Evolutionary conservation across 148 eudicot species (phyloP).

Genomic region (Gaultheria prostrata): DNA sequence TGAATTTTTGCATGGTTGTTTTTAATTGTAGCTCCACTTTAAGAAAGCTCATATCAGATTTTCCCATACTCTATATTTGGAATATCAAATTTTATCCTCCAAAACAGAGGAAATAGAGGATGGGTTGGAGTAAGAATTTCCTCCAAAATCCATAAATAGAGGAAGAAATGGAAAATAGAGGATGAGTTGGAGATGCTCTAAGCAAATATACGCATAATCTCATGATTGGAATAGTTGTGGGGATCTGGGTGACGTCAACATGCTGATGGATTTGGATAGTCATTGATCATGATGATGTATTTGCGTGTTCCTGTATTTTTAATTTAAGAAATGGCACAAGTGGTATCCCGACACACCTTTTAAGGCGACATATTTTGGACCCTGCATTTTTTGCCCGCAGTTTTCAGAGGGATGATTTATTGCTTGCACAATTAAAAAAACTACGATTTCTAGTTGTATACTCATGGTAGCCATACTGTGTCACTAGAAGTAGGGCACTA

Average conservation of each 20-base stretch:
- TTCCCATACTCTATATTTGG: background rate
- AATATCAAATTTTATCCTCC: background rate
- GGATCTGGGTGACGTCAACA: background rate
- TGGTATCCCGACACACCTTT: background rate
- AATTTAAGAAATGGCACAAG: conserved; percentile 3
- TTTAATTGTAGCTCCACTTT: background rate
- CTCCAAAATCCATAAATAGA: background rate
- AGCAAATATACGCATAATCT: background rate
- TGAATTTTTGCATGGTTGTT: background rate
- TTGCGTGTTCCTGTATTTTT: background rate
- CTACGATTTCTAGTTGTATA: background rate
- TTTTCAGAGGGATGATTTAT: background rate
- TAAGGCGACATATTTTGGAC: background rate
- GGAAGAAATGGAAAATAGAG: background rate
- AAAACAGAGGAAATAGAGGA: background rate
- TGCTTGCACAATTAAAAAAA: background rate
- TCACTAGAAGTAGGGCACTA: background rate
- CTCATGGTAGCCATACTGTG: background rate
- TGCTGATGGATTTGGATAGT: background rate
- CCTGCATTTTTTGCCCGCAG: too few species aligned
- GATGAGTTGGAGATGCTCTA: background rate
- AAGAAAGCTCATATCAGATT: background rate
- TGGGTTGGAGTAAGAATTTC: background rate
- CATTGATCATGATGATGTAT: background rate
- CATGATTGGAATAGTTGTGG: background rate